Conservation (phyloP, 768 basidiomycete genomes). For the Fomitopsis serialis region DNA sequence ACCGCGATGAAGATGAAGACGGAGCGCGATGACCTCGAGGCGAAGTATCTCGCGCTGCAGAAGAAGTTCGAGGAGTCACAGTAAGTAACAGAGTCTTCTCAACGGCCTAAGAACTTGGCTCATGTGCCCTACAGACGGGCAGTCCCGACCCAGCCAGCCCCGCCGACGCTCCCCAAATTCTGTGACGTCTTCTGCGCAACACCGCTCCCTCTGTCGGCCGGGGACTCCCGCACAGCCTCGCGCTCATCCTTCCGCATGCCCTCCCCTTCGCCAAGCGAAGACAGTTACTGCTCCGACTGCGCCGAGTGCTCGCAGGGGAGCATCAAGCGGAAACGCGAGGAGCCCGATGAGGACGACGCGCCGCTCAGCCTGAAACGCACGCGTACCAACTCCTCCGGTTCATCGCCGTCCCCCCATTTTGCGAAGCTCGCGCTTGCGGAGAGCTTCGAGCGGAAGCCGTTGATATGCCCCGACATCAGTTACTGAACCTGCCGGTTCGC, state of each 20-base stretch:
- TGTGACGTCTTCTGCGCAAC: constrained; percentile 1
- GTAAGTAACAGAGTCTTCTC: constrained; percentile 10
- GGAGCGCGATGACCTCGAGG: constrained; percentile 22
- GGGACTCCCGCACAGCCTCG: constrained; percentile 7
- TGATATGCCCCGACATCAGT: not conserved
- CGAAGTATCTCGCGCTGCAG: constrained; percentile 22
- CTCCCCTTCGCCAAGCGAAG: constrained; percentile 18
- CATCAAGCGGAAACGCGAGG: constrained; percentile 1
- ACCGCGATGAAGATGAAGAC: constrained; percentile 22
- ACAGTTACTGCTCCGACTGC: constrained; percentile 24
- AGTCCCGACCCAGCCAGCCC: constrained; percentile 3
- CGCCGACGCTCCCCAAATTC: constrained; percentile 2
- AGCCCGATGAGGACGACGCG: not conserved
- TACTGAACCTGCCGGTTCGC: not conserved
- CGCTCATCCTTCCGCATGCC: constrained; percentile 15
- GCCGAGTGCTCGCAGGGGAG: constrained; percentile 13
- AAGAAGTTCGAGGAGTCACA: constrained; percentile 16
- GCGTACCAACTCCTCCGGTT: not conserved
- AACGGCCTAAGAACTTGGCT: not conserved
- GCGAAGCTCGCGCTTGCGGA: not conserved
- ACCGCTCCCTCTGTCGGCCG: constrained; percentile 8
- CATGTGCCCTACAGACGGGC: not conserved
- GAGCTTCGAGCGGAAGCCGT: not conserved
- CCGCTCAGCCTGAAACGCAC: constrained; percentile 1
- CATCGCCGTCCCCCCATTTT: not conserved